Percentiles rank a stretch among this genome's conserved stretches.
Evolutionary conservation across 805 yeast genomes (phyloP).

Genomic region (Barnettozyma sp.): DNA sequence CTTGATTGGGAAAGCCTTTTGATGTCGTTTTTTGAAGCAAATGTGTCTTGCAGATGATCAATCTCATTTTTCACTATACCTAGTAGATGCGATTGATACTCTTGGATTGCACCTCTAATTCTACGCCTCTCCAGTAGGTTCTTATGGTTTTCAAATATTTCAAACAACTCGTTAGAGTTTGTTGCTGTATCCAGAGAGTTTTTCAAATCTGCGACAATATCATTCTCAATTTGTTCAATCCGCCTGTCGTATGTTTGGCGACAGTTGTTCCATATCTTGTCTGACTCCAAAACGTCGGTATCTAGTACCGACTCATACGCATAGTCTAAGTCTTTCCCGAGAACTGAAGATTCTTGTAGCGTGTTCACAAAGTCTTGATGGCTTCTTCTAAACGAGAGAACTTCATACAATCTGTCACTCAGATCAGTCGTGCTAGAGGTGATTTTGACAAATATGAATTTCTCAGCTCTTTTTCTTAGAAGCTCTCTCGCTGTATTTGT

Average conservation of each 20-base stretch:
- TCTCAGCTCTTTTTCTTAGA: conserved; percentile 64
- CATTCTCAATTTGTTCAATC: conserved; percentile 38
- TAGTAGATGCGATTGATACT: conserved; percentile 48
- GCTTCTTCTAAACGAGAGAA: conserved; percentile 40
- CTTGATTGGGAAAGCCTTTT: conserved; percentile 32
- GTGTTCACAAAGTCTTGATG: conserved; percentile 46
- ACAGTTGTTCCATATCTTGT: conserved; percentile 35
- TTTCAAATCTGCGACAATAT: conserved; percentile 36
- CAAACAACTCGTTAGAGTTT: conserved; percentile 44
- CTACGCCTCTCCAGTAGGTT: conserved; percentile 45
- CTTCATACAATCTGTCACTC: conserved; percentile 36
- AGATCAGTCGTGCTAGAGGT: conserved; percentile 35
- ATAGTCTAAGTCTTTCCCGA: conserved; percentile 28
- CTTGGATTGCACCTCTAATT: conserved; percentile 51
- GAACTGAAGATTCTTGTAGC: conserved; percentile 18
- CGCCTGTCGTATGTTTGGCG: conserved; percentile 37
- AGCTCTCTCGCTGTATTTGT: conserved; percentile 65
- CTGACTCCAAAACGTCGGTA: conserved; percentile 34
- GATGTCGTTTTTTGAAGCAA: conserved; percentile 30
- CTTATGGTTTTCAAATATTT: conserved; percentile 41
- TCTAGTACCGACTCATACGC: conserved; percentile 37
- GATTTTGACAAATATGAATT: conserved; percentile 58
- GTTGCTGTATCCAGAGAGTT: conserved; percentile 32
- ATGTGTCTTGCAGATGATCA: conserved; percentile 33
- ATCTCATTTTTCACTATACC: conserved; percentile 44